Evolutionary conservation across 2,329 filamentous ascomycete genomes (phyloP).

Genomic region (Ophiostoma himal-ulmi): DNA sequence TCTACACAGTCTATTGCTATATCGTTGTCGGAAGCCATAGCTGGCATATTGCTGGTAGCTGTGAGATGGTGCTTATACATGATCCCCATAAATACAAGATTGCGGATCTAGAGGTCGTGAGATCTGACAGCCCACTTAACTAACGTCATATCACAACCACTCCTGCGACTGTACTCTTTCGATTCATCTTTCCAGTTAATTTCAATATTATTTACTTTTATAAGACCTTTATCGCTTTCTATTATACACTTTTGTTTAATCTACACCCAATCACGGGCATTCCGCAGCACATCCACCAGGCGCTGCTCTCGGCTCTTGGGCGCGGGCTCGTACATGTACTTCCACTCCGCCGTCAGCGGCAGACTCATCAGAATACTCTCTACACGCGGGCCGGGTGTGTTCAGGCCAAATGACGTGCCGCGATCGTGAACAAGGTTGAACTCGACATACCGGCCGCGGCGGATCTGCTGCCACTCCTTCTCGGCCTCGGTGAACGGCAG

Average conservation of each 20-base stretch:
- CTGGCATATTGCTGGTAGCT: not conserved
- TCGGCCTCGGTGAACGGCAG: constrained; percentile 82
- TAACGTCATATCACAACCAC: not conserved
- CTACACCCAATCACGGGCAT: constrained; percentile 62
- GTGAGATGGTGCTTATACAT: not conserved
- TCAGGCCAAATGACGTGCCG: constrained; percentile 88
- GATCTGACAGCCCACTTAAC: not conserved
- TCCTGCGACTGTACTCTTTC: not conserved
- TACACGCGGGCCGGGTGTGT: constrained; percentile 82
- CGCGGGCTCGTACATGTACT: constrained; percentile 87
- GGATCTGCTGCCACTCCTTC: constrained; percentile 94
- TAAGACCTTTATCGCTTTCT: not conserved
- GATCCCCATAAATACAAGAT: not conserved
- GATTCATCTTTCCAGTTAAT: not conserved
- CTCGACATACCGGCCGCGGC: constrained; percentile 92
- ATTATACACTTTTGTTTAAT: constrained; percentile 5
- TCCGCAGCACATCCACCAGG: constrained; percentile 64
- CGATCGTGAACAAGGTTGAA: constrained; percentile 98
- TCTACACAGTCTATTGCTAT: not conserved
- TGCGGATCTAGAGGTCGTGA: not conserved
- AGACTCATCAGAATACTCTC: constrained; percentile 98
- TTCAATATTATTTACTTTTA: not conserved
- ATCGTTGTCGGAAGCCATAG: not conserved
- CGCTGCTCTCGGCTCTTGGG: constrained; percentile 71
- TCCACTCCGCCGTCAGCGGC: constrained; percentile 86